phyloP scores from a whole-genome alignment of 2,329 filamentous ascomycete genomes.

The Bertia moriformis region DNA sequence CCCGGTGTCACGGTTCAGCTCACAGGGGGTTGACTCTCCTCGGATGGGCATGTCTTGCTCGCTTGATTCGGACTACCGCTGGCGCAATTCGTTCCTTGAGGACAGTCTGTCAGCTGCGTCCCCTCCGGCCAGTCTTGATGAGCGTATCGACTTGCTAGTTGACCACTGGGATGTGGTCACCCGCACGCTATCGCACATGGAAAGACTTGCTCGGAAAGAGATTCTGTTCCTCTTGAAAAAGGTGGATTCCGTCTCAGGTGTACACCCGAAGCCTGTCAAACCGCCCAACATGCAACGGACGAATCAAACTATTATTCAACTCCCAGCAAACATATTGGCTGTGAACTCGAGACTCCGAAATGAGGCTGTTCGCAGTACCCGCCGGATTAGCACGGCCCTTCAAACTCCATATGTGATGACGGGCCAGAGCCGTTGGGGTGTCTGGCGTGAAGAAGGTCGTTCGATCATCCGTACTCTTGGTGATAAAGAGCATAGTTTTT shows the following conservation, averaged over 20 bases:
- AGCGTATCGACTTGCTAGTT: conserved; percentile 36
- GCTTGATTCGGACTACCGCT: conserved; percentile 22
- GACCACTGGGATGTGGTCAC: conserved; percentile 45
- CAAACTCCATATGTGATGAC: conserved; percentile 39
- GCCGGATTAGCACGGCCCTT: conserved; percentile 35
- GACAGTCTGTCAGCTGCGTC: conserved; percentile 22
- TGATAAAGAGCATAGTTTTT: conserved; percentile 40
- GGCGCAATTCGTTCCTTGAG: conserved; percentile 17
- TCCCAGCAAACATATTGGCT: conserved; percentile 30
- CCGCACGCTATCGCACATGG: conserved; percentile 34
- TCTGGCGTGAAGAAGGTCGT: conserved; percentile 45
- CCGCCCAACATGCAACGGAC: conserved; percentile 28
- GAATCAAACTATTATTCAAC: conserved; percentile 29
- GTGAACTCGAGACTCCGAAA: conserved; percentile 24
- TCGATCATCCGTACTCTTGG: conserved; percentile 38
- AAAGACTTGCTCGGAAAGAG: conserved; percentile 32
- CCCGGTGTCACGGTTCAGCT: conserved; percentile 17
- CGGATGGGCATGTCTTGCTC: conserved; percentile 19
- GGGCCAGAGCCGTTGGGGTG: conserved; percentile 41
- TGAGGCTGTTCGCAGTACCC: conserved; percentile 27
- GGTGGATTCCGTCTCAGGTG: conserved; percentile 22
- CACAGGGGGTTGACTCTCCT: conserved; percentile 14
- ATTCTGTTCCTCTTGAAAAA: conserved; percentile 32
- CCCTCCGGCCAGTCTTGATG: conserved; percentile 30
- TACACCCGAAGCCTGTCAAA: conserved; percentile 24